These are phyloP conservation scores for Trametes maxima DNA, from an alignment of 768 basidiomycete species.

Conservation along the genomic window DNA sequence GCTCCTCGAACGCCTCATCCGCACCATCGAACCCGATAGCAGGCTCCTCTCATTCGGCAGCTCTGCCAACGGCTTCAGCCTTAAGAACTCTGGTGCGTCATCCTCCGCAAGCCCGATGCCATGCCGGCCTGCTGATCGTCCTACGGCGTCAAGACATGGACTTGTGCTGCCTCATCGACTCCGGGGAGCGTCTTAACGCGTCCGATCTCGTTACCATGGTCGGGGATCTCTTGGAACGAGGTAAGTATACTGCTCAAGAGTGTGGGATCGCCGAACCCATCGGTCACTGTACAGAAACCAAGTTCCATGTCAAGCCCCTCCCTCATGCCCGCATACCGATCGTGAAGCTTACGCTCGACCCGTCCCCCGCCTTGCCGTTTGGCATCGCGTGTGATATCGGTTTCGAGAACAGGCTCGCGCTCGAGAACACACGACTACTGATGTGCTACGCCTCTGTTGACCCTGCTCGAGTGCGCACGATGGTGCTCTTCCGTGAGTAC, in stretches of 20 bases:
- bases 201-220: constrained; percentile 93
- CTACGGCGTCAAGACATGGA: constrained; percentile 82
- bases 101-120: background rate
- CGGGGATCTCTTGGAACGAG: constrained; percentile 89
- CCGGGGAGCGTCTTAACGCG: constrained; percentile 74
- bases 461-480: constrained; percentile 86
- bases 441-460: constrained; percentile 99
- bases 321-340: constrained; percentile 98
- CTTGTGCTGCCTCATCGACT: constrained; percentile 94
- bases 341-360: constrained; percentile 92
- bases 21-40: constrained; percentile 91
- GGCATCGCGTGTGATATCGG: constrained; percentile 99
- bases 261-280: constrained; percentile 83
- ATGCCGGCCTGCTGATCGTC: constrained; percentile 8
- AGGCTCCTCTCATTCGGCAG: constrained; percentile 93
- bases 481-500: constrained; percentile 94
- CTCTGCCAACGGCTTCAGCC: constrained; percentile 95
- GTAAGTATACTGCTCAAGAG: constrained; percentile 49
- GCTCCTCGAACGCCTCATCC: constrained; percentile 91
- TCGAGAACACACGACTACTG: constrained; percentile 94
- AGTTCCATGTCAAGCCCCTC: constrained; percentile 93
- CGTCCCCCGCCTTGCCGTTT: constrained; percentile 75
- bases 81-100: constrained; percentile 84
- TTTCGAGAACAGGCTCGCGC: constrained; percentile 94
- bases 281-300: constrained; percentile 65